These are phyloP conservation scores for Botryosphaeria agaves DNA, from an alignment of 2,329 filamentous ascomycete genomes.

Conservation along the genomic window DNA sequence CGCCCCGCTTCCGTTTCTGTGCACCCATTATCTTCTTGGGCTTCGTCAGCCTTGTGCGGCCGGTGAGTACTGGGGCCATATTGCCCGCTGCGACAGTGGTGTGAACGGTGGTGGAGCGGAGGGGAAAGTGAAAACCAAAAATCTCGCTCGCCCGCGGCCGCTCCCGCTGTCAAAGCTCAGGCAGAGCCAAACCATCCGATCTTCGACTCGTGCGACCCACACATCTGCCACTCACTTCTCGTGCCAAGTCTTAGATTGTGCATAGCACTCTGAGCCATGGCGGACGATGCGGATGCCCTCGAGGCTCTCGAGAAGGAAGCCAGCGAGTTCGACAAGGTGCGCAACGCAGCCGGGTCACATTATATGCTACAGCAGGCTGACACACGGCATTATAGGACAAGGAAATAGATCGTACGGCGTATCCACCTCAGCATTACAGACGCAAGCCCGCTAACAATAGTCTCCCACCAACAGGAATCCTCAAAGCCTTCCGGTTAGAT, in stretches of 20 bases:
- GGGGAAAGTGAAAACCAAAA: too few species aligned
- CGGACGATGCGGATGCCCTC: constrained; percentile 52
- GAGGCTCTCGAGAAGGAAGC: constrained; percentile 68
- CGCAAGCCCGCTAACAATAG: neutral
- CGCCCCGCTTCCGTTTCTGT: constrained; percentile 37
- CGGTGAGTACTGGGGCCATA: constrained; percentile 18
- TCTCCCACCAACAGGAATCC: too few species aligned
- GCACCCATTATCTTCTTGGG: constrained; percentile 35
- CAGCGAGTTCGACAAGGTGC: constrained; percentile 79
- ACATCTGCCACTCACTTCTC: too few species aligned
- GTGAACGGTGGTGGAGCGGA: too few species aligned
- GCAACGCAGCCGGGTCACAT: too few species aligned
- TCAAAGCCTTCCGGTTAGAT: constrained; percentile 72
- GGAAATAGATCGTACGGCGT: constrained; percentile 58
- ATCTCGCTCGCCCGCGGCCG: constrained; percentile 1
- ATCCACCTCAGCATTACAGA: neutral
- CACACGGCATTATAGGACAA: constrained; percentile 51
- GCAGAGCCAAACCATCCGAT: too few species aligned
- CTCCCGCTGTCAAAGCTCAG: constrained; percentile 1
- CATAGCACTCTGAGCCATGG: too few species aligned
- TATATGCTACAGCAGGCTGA: too few species aligned
- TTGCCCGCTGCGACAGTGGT: neutral
- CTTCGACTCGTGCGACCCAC: too few species aligned
- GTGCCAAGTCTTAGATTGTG: too few species aligned
- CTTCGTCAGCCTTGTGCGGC: constrained; percentile 31